These are phyloP conservation scores for Panaeolus cyanescens DNA, from an alignment of 768 basidiomycete genomes.

Conservation along the genomic window DNA sequence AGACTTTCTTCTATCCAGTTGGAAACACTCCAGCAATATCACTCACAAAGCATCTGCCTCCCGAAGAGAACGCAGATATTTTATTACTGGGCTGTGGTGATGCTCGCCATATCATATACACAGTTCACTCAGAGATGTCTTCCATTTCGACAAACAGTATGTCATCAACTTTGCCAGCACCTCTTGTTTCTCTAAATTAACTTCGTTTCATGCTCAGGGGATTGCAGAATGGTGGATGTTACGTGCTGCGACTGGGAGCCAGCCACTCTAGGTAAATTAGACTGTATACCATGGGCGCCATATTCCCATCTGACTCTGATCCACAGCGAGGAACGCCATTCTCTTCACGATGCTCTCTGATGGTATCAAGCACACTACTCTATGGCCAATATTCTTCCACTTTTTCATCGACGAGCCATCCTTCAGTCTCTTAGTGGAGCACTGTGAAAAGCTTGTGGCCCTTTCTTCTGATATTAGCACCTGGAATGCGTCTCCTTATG, in stretches of 20 bases:
- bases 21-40: constrained; percentile 60
- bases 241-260: constrained; percentile 55
- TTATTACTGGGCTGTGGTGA: constrained; percentile 62
- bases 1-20: constrained; percentile 55
- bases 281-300: neutral
- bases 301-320: neutral
- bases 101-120: constrained; percentile 54
- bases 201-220: constrained; percentile 20
- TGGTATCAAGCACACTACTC: constrained; percentile 13
- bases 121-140: constrained; percentile 37
- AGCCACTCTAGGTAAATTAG: constrained; percentile 40
- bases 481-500: constrained; percentile 45
- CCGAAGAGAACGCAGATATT: constrained; percentile 47
- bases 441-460: constrained; percentile 39
- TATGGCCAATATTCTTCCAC: constrained; percentile 54
- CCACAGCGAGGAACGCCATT: constrained; percentile 48
- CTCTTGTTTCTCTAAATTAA: neutral
- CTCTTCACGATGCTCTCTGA: constrained; percentile 46
- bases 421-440: constrained; percentile 31
- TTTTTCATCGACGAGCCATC: constrained; percentile 42
- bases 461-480: constrained; percentile 29
- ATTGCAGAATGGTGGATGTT: constrained; percentile 39
- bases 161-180: constrained; percentile 2
- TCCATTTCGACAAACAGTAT: constrained; percentile 22
- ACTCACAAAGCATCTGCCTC: constrained; percentile 47